Base-by-base conservation (phyloP, 352 stramenopile genomes). In the Elongisporangium prolatum region DNA sequence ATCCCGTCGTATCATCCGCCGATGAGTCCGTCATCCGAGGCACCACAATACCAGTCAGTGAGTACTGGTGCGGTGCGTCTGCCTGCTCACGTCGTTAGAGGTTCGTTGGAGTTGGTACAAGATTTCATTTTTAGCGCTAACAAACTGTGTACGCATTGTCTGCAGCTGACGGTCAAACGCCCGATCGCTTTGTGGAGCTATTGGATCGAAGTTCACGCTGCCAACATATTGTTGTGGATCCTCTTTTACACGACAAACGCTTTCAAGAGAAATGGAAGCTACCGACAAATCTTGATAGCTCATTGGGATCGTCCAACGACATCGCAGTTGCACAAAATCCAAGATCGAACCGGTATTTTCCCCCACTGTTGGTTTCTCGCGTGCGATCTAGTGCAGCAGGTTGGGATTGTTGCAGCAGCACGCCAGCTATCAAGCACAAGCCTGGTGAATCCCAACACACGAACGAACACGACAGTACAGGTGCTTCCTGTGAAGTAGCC, bases 181-280 rank as follows among this genome's bases (percentile, higher is more conserved):
- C 60, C 1, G 72, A 86, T 47, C 73, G 67, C 10, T 88, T 88
- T 21, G 72, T 86, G 1, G 80, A 88, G 56, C 64, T 90, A 17
- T 64, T 90, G 14, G 74, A 80, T n/a, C 75, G 74, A 8, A 77
- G 63, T n/a, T 68, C 70, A n/a, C 57, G 57, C 14, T 69, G 72
- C 6, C 80, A 90, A 50, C 68, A 83, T 25, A 55, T 88, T 10
- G 62, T 84, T 4, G 54, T 83, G 3, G 78, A 91, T 22, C 78
- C 76, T 4, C 52, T 86, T n/a, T 44, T 91, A 9, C 62, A 77
- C 8, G 78, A 91, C 2, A 54, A 59, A 21, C 57, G 59, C n/a
- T 89, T 89, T 52, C 78, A 89, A 60, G 69, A 80, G 34, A 91
- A 88, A 34, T 89, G 80, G 71, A 56, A 66, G 13, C 68, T 63